Evolutionary conservation across 257 asterid genomes (phyloP).

Genomic region (Eucommia ulmoides): DNA sequence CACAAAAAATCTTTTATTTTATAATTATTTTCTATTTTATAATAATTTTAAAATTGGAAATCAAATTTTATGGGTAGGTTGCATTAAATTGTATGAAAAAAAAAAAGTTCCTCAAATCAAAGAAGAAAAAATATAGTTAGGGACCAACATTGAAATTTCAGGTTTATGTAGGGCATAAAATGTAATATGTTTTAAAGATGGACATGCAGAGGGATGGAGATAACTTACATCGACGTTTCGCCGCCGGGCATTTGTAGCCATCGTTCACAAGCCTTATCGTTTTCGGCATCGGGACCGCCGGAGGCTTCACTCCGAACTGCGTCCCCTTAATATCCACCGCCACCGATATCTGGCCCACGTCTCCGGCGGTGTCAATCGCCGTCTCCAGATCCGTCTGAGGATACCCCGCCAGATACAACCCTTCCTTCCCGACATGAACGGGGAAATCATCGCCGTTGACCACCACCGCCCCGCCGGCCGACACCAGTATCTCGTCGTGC

Average conservation of each 20-base stretch:
- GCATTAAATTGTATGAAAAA: too few relatives aligned
- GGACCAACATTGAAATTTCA: too few relatives aligned
- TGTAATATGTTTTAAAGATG: too few relatives aligned
- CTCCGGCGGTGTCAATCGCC: slow-evolving; percentile 1
- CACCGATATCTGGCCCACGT: not conserved
- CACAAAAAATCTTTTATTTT: too few relatives aligned
- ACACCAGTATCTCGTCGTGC: not conserved
- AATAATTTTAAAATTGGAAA: too few relatives aligned
- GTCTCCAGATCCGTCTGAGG: not conserved
- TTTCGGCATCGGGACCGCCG: not conserved
- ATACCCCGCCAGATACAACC: not conserved
- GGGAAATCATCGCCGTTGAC: not conserved
- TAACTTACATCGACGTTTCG: not conserved
- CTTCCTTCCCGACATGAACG: not conserved
- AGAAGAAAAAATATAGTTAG: too few relatives aligned
- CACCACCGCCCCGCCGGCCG: not conserved
- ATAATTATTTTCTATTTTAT: too few relatives aligned
- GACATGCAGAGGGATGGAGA: not conserved
- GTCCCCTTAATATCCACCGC: not conserved
- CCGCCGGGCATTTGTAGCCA: not conserved
- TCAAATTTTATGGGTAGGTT: too few relatives aligned
- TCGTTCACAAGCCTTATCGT: not conserved
- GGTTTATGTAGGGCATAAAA: too few relatives aligned
- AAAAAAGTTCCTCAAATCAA: too few relatives aligned
- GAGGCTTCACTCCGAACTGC: slow-evolving; percentile 2